These are phyloP conservation scores for Bipolaris oryzae DNA, from an alignment of 2,329 filamentous ascomycete species.

Conservation along the genomic window DNA sequence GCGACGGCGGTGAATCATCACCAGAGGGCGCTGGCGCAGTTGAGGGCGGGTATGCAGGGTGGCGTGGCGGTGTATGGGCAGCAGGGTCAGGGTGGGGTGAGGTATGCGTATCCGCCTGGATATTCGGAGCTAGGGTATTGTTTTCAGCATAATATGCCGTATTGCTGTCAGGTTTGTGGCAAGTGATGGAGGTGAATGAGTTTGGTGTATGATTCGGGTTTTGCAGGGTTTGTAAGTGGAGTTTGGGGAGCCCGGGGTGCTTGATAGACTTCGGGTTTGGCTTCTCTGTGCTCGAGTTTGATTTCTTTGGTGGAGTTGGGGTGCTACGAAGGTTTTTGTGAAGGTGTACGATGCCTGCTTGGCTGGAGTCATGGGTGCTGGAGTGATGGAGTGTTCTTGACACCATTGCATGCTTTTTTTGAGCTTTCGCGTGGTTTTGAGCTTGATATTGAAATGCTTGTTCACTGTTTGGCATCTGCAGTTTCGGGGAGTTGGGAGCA, in stretches of 20 bases:
- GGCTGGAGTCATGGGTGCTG: not conserved
- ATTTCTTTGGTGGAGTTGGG: not conserved
- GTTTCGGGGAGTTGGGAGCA: too few species aligned
- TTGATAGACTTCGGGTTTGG: not conserved
- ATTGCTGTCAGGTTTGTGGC: slow-evolving; percentile 22
- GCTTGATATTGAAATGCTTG: too few species aligned
- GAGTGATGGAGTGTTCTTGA: not conserved
- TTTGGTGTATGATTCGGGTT: too few species aligned
- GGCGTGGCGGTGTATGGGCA: not conserved
- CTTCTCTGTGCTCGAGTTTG: not conserved
- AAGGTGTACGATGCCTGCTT: not conserved
- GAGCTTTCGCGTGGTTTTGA: too few species aligned
- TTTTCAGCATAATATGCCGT: slow-evolving; percentile 16
- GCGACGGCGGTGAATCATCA: slow-evolving; percentile 24
- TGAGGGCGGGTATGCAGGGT: slow-evolving; percentile 3
- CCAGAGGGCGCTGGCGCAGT: slow-evolving; percentile 18
- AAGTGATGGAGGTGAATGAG: not conserved
- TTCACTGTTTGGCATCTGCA: too few species aligned
- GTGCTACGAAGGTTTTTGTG: too few species aligned
- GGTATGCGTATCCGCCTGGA: slow-evolving; percentile 12
- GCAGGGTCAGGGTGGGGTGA: not conserved
- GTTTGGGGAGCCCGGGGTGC: not conserved
- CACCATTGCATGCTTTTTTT: too few species aligned
- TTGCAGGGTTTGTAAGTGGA: not conserved
- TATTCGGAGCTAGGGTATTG: slow-evolving; percentile 20